These are phyloP conservation scores for Lentinus polychrous DNA, from an alignment of 1,284 basidiomycete species.

Conservation along the genomic window DNA sequence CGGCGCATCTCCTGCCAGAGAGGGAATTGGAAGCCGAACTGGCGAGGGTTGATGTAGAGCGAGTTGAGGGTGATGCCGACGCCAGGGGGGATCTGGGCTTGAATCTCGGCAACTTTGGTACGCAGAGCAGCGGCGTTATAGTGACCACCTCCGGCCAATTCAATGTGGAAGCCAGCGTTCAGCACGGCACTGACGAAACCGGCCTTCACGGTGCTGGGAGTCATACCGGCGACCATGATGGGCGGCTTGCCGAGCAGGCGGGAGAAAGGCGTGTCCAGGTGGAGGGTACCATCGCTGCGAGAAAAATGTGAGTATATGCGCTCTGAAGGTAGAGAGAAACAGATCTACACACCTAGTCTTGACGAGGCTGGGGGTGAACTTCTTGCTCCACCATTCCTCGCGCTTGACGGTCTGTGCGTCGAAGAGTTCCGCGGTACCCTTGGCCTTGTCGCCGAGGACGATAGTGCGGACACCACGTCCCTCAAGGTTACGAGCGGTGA, in stretches of 20 bases:
- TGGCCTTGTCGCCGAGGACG: slow-evolving; percentile 80
- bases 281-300: slow-evolving; percentile 77
- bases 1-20: slow-evolving; percentile 96
- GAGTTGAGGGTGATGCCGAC: slow-evolving; percentile 92
- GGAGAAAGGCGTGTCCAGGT: slow-evolving; percentile 95
- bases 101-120: slow-evolving; percentile 86
- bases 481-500: slow-evolving; percentile 87
- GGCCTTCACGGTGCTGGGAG: slow-evolving; percentile 87
- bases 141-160: slow-evolving; percentile 96
- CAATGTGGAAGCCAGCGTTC: slow-evolving; percentile 92
- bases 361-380: slow-evolving; percentile 80
- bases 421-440: slow-evolving; percentile 83
- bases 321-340: neutral
- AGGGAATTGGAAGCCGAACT: slow-evolving; percentile 95
- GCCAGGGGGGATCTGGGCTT: slow-evolving; percentile 74
- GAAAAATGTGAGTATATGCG: slow-evolving; percentile 4
- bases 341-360: slow-evolving; percentile 70
- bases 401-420: slow-evolving; percentile 58
- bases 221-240: slow-evolving; percentile 99
- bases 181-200: slow-evolving; percentile 91
- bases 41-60: slow-evolving; percentile 97
- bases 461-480: slow-evolving; percentile 90
- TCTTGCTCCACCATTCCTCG: slow-evolving; percentile 89
- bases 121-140: slow-evolving; percentile 89
- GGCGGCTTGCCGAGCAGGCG: slow-evolving; percentile 93